Conservation (phyloP, 75 land plant genomes). For the Cryptomeria japonica region DNA sequence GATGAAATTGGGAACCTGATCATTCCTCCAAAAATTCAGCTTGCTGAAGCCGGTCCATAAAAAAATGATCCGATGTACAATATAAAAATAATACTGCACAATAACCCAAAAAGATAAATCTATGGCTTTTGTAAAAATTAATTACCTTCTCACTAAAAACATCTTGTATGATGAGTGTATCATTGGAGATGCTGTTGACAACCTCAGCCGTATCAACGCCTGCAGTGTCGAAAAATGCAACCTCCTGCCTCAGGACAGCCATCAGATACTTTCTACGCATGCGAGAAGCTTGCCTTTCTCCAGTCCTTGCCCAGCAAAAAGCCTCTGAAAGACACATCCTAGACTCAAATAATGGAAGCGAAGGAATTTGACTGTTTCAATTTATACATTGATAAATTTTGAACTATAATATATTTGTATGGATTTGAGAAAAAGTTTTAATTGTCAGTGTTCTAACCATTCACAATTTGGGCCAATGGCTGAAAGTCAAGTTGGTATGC, state of each 20-base stretch:
- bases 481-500: background rate
- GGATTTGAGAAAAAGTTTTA: background rate
- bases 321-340: constrained; percentile 33
- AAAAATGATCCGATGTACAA: background rate
- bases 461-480: background rate
- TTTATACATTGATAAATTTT: background rate
- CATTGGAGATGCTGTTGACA: constrained; percentile 42
- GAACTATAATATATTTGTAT: background rate
- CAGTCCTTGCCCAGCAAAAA: constrained; percentile 61
- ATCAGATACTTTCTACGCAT: constrained; percentile 51
- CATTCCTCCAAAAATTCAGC: background rate
- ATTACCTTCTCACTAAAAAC: constrained; percentile 66
- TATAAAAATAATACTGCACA: background rate
- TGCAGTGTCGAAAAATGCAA: constrained; percentile 54
- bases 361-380: background rate
- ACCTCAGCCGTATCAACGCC: constrained; percentile 31
- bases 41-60: too few species aligned
- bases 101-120: background rate
- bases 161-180: constrained; percentile 54
- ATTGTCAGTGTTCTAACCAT: background rate
- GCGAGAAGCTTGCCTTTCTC: constrained; percentile 59
- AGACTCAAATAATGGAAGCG: background rate
- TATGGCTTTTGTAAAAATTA: background rate
- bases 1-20: constrained; percentile 65
- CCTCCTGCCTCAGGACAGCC: constrained; percentile 69